phyloP scores from a whole-genome alignment of 2,329 filamentous ascomycete genomes.

The Lecanoromycetidae sp. region DNA sequence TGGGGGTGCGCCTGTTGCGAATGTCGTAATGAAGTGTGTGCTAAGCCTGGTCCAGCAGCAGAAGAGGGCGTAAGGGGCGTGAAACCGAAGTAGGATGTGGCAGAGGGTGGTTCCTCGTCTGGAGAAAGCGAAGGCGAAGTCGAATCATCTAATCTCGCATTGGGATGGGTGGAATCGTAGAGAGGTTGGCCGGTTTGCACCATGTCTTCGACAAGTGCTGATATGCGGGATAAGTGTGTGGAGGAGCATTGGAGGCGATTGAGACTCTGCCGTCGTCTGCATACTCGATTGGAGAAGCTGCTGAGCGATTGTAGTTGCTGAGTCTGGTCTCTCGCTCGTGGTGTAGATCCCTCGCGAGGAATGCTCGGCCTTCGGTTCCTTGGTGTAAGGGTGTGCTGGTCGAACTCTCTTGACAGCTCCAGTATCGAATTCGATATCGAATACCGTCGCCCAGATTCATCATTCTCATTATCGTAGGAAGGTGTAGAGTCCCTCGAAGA shows the following conservation, averaged over 20 bases:
- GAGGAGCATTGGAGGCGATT: constrained; percentile 10
- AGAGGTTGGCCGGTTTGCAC: neutral
- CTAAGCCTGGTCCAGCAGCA: neutral
- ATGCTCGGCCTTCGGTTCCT: neutral
- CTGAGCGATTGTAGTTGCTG: constrained; percentile 1
- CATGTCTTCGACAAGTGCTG: constrained; percentile 13
- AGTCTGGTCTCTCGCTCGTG: neutral
- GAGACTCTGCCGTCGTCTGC: constrained; percentile 11
- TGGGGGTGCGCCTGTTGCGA: constrained; percentile 5
- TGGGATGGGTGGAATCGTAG: neutral
- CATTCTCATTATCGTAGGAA: neutral
- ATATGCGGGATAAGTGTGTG: constrained; percentile 10
- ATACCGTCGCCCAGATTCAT: neutral
- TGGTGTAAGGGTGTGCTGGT: constrained; percentile 8
- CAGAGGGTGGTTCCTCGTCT: neutral
- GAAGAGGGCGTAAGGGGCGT: neutral
- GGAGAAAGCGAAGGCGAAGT: constrained; percentile 6
- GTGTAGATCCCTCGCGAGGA: neutral
- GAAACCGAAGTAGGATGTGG: constrained; percentile 3
- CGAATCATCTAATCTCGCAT: constrained; percentile 4
- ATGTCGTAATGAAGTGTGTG: constrained; percentile 5
- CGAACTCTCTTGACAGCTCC: constrained; percentile 11
- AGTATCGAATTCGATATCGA: constrained; percentile 5
- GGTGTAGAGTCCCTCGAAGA: constrained; percentile 11
- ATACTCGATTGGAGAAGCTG: constrained; percentile 10